Evolutionary conservation across 176 grass and related monocot species (phyloP), one percentile per base, ranked within the genome.

Genomic region (Oryza rufipogon): DNA sequence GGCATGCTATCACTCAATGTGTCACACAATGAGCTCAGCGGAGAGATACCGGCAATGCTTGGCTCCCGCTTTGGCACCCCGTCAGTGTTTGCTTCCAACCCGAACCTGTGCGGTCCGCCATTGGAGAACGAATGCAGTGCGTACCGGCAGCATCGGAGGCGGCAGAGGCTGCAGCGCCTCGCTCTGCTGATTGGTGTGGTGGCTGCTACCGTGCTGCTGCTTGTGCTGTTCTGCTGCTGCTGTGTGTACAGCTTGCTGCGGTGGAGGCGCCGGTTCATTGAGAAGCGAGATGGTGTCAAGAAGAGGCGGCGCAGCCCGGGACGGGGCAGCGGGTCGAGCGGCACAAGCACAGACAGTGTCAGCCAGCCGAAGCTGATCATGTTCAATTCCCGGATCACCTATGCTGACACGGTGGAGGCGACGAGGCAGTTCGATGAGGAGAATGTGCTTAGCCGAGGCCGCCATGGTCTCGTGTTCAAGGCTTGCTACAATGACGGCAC

Each of bases 391-490:
- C 87, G 93, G 81, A 89, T 92, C 79, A 99, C 96, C 11, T 99
- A 99, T 82, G 89, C 90, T 0, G 96, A 96, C 67, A 99, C 96
- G 0, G 49, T 87, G 41, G 96, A 96, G 88, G 96, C 93, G 2
- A 99, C 96, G 2, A 67, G 96, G 5, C 93, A 96, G 81, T 99
- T 96, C 1, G 96, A 96, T 1, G 96, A 99, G 76, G 96, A 99
- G 85, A 92, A 96, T 77, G 96, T 99, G 73, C 88, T 96, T 28
- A 99, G 93, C 81, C 91, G 96, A 52, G 96, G 96, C 15, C 93
- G 96, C 68, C 96, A 99, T 49, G 96, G 96, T 4, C 88, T 99
- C 9, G 88, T 99, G 86, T 99, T 99, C 88, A 99, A 99, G 88
- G 96, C 96, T 4, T 99, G 96, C 72, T 99, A 99, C 78, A 83